Evolutionary conservation across 345 rosid genomes (phyloP), one percentile per base, ranked within the genome.

Genomic region (Populus deltoides): DNA sequence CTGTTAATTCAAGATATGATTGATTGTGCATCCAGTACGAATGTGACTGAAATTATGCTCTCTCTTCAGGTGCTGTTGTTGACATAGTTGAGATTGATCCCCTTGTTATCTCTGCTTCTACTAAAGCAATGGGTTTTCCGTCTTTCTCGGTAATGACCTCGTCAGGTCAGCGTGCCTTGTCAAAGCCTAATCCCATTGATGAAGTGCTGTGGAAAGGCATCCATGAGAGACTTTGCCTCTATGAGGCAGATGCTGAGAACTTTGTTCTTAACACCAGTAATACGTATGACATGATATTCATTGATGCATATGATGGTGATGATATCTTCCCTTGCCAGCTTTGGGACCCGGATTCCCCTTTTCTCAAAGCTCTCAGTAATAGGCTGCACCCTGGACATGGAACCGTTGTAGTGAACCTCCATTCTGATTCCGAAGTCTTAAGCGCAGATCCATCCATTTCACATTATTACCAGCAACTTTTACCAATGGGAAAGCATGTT

Each of bases 271-370:
- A 85, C 63, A 86, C 81, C 80, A 63, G 51, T 33, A 76, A 82
- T 73, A 7, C 78, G 35, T 95, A 95, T 2, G 97, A 95, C 79
- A 65, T 93, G 77, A 81, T 92, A 81, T 93, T 95, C 78, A 86
- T 95, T 2, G 99, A 95, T 89, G 99, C 98, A 62, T 95, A 92
- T 81, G 94, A 95, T 16, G 98, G 98, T 27, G 99, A 91, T 33
- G 97, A 91, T 84, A 84, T 95, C 79, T 95, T 95, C 84, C 98
- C 98, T 6, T 85, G 67, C 68, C 93, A 87, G 77, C 90, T 95
- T 1, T 91, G 99, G 99, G 91, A 93, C 73, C 87, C 90, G 3
- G 75, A 87, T 72, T 88, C 92, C 11, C 88, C 88, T 22, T 92
- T 95, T 73, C 87, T 93, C 81, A 85, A 84, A 77, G 86, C 92